Conservation (phyloP, 2,329 filamentous ascomycete genomes). For the Fusarium veterinarium region DNA sequence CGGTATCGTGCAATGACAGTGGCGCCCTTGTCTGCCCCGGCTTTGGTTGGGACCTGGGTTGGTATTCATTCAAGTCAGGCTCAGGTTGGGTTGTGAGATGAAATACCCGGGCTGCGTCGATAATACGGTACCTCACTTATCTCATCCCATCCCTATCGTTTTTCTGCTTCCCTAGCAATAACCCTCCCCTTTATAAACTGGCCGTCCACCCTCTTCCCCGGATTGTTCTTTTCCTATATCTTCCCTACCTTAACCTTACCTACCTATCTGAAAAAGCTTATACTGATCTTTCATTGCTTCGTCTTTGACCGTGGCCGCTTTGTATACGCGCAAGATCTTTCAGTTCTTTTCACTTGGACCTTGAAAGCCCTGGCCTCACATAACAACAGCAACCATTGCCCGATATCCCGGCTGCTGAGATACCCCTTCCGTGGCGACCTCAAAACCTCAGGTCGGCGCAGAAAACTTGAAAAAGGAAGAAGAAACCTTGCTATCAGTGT, state of each 20-base stretch:
- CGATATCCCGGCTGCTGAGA: not conserved
- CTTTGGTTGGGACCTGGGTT: slow-evolving; percentile 19
- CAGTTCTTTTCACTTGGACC: slow-evolving; percentile 18
- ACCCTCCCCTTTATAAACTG: slow-evolving; percentile 25
- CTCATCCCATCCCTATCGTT: slow-evolving; percentile 25
- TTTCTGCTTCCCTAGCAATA: not conserved
- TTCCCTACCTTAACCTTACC: not conserved
- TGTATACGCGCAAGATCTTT: not conserved
- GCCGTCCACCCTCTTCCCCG: slow-evolving; percentile 27
- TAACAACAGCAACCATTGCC: not conserved
- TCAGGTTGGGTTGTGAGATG: slow-evolving; percentile 27
- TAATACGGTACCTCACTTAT: slow-evolving; percentile 22
- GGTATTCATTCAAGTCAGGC: slow-evolving; percentile 19
- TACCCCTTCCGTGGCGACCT: not conserved
- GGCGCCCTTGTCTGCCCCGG: slow-evolving; percentile 37
- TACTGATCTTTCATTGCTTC: slow-evolving; percentile 6
- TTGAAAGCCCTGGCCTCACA: not conserved
- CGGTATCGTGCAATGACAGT: slow-evolving; percentile 25
- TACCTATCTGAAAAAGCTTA: not conserved
- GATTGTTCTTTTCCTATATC: not conserved
- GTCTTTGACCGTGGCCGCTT: not conserved
- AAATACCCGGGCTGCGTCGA: slow-evolving; percentile 11
- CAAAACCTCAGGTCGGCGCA: slow-evolving; percentile 6
- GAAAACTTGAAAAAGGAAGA: not conserved
- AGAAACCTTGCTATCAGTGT: slow-evolving; percentile 19